Conservation (phyloP, 2,329 filamentous ascomycete genomes). For the Colletotrichum incanum region DNA sequence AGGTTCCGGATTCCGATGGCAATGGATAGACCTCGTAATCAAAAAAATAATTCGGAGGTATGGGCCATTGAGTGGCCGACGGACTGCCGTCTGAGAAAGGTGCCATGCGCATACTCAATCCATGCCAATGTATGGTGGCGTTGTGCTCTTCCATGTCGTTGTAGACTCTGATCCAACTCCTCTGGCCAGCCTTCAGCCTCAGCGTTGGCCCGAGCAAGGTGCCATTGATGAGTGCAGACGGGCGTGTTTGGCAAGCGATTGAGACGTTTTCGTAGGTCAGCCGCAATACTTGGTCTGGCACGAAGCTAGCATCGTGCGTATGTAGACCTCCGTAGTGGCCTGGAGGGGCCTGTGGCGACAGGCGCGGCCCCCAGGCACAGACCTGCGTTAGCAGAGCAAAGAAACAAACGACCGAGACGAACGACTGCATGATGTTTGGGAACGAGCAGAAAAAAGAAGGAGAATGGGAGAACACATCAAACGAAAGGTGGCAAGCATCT, state of each 20-base stretch:
- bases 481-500: neutral
- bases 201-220: conserved; percentile 67
- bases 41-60: conserved; percentile 73
- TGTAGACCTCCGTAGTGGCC: conserved; percentile 38
- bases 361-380: conserved; percentile 26
- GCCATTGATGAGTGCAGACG: conserved; percentile 68
- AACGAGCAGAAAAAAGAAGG: neutral
- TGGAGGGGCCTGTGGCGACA: conserved; percentile 19
- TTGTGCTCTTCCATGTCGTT: conserved; percentile 69
- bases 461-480: neutral
- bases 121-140: conserved; percentile 78
- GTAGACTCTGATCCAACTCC: conserved; percentile 72
- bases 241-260: conserved; percentile 62
- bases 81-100: conserved; percentile 77
- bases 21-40: conserved; percentile 75
- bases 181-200: conserved; percentile 62
- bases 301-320: conserved; percentile 26
- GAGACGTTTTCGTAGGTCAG: conserved; percentile 53
- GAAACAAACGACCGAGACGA: conserved; percentile 24
- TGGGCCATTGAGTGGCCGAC: conserved; percentile 75
- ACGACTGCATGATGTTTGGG: conserved; percentile 21
- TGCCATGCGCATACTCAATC: conserved; percentile 70
- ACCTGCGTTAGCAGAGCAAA: conserved; percentile 24
- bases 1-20: conserved; percentile 71
- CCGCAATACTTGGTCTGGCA: conserved; percentile 24